Conservation (phyloP, 2,329 filamentous ascomycete genomes). For the Alternaria ethzedia region DNA sequence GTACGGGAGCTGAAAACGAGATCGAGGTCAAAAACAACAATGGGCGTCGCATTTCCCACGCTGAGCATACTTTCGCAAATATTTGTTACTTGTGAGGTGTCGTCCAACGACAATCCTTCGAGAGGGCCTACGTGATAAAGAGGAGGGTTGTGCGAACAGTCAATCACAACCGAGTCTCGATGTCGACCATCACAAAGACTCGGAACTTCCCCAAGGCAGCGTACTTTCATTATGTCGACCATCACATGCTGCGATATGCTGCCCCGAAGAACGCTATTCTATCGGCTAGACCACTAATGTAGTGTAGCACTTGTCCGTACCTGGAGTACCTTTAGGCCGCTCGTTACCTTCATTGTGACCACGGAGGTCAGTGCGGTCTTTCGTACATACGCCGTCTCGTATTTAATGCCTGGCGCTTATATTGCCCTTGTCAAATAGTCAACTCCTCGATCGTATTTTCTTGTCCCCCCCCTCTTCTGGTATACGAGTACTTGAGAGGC, state of each 20-base stretch:
- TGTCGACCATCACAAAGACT: background rate
- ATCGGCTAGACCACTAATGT: background rate
- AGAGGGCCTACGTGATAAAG: background rate
- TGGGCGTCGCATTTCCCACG: no score
- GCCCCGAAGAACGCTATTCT: background rate
- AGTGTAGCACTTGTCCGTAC: background rate
- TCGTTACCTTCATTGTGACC: background rate
- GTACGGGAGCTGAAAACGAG: no score
- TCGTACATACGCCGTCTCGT: background rate
- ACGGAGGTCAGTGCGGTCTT: background rate
- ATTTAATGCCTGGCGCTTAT: background rate
- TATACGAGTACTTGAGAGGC: background rate
- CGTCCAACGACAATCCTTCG: background rate
- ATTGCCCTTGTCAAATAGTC: background rate
- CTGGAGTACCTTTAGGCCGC: background rate
- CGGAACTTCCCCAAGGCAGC: background rate
- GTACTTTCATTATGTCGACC: rapidly evolving
- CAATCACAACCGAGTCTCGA: background rate
- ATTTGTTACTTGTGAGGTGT: background rate
- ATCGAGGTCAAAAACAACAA: background rate
- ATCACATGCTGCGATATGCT: background rate
- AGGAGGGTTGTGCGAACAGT: background rate
- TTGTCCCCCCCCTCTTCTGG: background rate
- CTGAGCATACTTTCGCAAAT: background rate
- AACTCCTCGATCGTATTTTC: background rate